Evolutionary conservation across 2,329 filamentous ascomycete species (phyloP).

Genomic region (Cucurbitaria berberidis): DNA sequence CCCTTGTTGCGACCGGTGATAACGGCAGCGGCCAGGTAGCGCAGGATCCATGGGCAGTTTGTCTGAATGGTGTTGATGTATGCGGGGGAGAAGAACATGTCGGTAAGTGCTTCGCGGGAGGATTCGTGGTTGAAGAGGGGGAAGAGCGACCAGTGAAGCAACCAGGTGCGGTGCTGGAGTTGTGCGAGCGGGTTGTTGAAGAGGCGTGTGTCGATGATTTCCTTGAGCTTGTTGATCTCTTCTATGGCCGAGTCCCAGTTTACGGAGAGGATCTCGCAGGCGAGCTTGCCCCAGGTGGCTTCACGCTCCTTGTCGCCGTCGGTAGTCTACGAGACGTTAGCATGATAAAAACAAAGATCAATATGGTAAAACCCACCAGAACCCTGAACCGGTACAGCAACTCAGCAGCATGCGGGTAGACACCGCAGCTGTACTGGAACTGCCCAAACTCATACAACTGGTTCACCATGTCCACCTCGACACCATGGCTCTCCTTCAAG

Average conservation of each 20-base stretch:
- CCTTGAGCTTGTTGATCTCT: slow-evolving; percentile 69
- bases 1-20: slow-evolving; percentile 78
- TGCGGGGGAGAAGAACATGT: slow-evolving; percentile 94
- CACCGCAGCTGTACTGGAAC: slow-evolving; percentile 97
- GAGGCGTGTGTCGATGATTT: slow-evolving; percentile 87
- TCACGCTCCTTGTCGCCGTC: slow-evolving; percentile 97
- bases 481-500: slow-evolving; percentile 93
- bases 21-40: slow-evolving; percentile 91
- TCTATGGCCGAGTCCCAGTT: slow-evolving; percentile 88
- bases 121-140: slow-evolving; percentile 98
- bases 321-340: slow-evolving; percentile 65
- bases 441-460: slow-evolving; percentile 94
- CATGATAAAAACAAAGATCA: not conserved
- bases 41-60: slow-evolving; percentile 92
- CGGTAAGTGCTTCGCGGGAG: slow-evolving; percentile 87
- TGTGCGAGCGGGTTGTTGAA: slow-evolving; percentile 97
- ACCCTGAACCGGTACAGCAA: slow-evolving; percentile 98
- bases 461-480: slow-evolving; percentile 95
- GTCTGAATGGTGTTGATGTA: slow-evolving; percentile 99
- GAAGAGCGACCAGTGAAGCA: slow-evolving; percentile 98
- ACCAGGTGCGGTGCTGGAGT: slow-evolving; percentile 94
- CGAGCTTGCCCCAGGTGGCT: slow-evolving; percentile 97
- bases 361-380: slow-evolving; percentile 55
- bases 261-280: slow-evolving; percentile 90
- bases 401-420: slow-evolving; percentile 88